Conservation (phyloP, 2,329 filamentous ascomycete genomes). For the Aspergillus fumigatiaffinis region DNA sequence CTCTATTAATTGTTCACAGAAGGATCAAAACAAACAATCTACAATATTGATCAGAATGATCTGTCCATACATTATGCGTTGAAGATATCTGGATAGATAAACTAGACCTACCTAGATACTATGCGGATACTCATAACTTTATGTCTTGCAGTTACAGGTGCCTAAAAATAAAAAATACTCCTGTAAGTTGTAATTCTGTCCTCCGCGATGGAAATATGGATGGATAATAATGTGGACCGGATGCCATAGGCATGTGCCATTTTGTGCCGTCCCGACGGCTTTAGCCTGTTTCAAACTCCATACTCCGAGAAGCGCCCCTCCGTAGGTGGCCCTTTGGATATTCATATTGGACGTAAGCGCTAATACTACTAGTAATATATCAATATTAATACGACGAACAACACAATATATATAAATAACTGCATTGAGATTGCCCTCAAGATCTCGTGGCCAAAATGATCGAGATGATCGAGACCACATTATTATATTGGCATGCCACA, state of each 20-base stretch:
- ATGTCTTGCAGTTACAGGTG: neutral
- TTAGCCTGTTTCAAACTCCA: slow-evolving; percentile 27
- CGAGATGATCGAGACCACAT: neutral
- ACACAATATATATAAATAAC: neutral
- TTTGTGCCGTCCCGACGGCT: slow-evolving; percentile 14
- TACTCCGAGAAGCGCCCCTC: slow-evolving; percentile 15
- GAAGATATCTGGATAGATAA: neutral
- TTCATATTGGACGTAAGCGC: neutral
- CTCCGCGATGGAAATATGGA: slow-evolving; percentile 1
- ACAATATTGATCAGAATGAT: neutral
- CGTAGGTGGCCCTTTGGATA: neutral
- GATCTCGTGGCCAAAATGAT: neutral
- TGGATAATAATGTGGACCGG: neutral
- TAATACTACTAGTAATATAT: neutral
- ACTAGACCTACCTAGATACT: neutral
- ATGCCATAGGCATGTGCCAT: slow-evolving; percentile 13
- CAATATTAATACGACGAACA: neutral
- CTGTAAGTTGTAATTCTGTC: neutral
- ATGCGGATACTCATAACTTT: neutral
- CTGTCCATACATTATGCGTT: neutral
- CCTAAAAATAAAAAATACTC: neutral
- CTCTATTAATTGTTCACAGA: neutral
- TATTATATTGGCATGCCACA: neutral
- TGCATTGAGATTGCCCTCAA: neutral
- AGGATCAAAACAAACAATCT: neutral